phyloP scores from a whole-genome alignment of 2,329 filamentous ascomycete genomes.

The Epichloe typhina region DNA sequence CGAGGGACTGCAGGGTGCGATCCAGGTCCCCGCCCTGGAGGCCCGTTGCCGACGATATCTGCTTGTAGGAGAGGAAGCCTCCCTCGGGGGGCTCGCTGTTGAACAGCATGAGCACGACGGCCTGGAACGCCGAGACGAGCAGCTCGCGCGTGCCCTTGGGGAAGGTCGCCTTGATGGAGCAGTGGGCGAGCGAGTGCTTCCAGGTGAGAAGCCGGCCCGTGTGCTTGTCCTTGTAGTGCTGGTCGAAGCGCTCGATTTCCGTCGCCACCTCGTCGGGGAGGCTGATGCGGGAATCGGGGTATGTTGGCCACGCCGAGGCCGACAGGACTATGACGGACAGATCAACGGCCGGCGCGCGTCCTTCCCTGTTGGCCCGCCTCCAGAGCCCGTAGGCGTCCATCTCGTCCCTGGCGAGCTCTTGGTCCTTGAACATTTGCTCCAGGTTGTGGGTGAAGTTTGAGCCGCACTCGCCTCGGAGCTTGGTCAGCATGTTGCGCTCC shows the following conservation, averaged over 20 bases:
- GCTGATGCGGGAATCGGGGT: conserved; percentile 58
- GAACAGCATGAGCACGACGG: conserved; percentile 80
- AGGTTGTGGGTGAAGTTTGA: conserved; percentile 92
- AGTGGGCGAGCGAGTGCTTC: conserved; percentile 90
- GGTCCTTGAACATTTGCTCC: conserved; percentile 98
- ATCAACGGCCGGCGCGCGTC: conserved; percentile 35
- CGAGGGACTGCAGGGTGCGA: conserved; percentile 86
- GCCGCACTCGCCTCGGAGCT: conserved; percentile 86
- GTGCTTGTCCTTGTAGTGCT: conserved; percentile 81
- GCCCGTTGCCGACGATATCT: conserved; percentile 62
- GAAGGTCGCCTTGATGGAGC: conserved; percentile 71
- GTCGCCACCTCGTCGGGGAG: conserved; percentile 62
- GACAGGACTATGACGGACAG: conserved; percentile 85
- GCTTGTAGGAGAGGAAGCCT: conserved; percentile 55
- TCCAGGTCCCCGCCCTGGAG: conserved; percentile 67
- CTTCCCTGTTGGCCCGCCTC: conserved; percentile 36
- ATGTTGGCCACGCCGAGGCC: conserved; percentile 83
- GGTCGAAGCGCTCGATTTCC: conserved; percentile 71
- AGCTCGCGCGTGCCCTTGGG: conserved; percentile 73
- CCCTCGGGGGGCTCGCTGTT: conserved; percentile 49
- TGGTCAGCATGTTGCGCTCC: conserved; percentile 86
- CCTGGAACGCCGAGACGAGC: conserved; percentile 83
- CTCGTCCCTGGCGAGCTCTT: conserved; percentile 84
- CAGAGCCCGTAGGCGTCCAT: conserved; percentile 76
- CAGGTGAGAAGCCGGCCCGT: conserved; percentile 75